Evolutionary conservation across 2,329 filamentous ascomycete species (phyloP).

Genomic region (Cladosporium sp.): DNA sequence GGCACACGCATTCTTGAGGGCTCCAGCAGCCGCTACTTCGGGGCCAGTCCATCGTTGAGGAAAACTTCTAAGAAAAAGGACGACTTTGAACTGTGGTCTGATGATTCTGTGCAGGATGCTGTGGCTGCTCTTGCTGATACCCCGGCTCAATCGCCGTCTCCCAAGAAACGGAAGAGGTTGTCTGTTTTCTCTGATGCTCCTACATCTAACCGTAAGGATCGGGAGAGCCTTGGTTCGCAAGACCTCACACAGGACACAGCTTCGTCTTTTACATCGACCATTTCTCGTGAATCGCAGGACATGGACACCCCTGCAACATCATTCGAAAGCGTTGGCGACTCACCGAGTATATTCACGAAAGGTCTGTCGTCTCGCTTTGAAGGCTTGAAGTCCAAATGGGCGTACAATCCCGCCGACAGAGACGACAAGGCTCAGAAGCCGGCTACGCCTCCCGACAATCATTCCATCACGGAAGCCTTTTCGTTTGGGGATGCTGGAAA

Average conservation of each 20-base stretch:
- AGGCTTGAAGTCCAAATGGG: conserved; percentile 18
- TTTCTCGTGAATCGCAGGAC: conserved; percentile 12
- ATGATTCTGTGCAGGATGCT: conserved; percentile 44
- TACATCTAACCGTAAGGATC: not conserved
- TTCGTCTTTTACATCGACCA: conserved; percentile 8
- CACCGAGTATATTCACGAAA: conserved; percentile 22
- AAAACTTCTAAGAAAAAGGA: conserved; percentile 31
- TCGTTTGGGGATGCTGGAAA: not conserved
- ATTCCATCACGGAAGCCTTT: not conserved
- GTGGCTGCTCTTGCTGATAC: conserved; percentile 32
- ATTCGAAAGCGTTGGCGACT: conserved; percentile 17
- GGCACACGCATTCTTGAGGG: conserved; percentile 22
- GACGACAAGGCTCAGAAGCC: not conserved
- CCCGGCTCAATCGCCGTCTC: conserved; percentile 15
- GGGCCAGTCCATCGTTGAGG: conserved; percentile 34
- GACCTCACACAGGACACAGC: conserved; percentile 5
- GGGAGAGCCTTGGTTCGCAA: not conserved
- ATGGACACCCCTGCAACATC: conserved; percentile 24
- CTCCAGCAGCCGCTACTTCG: conserved; percentile 45
- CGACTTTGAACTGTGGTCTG: conserved; percentile 45
- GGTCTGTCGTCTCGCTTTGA: conserved; percentile 22
- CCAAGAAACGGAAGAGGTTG: conserved; percentile 28
- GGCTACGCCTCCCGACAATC: not conserved
- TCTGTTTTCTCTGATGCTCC: conserved; percentile 23
- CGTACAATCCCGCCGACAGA: conserved; percentile 1